These are phyloP conservation scores for Phytophthora lateralis DNA, from an alignment of 352 stramenopile species.

Conservation along the genomic window DNA sequence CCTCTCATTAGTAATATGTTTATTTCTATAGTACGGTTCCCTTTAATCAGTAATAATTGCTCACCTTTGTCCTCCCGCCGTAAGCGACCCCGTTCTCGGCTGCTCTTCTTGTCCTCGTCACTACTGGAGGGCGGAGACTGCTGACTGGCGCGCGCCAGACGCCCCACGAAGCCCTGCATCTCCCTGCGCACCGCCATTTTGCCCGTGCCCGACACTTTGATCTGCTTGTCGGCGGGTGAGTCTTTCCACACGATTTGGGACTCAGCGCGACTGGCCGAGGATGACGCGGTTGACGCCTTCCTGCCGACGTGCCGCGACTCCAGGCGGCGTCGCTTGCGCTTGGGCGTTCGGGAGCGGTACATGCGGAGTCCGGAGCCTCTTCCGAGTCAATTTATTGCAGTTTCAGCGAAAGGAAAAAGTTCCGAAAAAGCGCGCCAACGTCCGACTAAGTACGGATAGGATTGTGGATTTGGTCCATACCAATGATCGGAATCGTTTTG, in stretches of 20 bases:
- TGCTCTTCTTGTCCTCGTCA: constrained; percentile 16
- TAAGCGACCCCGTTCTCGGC: constrained; percentile 9
- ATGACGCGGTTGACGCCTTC: background rate
- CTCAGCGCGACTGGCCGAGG: constrained; percentile 25
- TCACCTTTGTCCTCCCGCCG: constrained; percentile 29
- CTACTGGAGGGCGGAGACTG: constrained; percentile 37
- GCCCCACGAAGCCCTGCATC: constrained; percentile 74
- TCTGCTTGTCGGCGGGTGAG: constrained; percentile 80
- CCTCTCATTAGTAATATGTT: constrained; percentile 15
- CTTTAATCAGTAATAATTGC: background rate
- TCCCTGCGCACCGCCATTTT: constrained; percentile 70
- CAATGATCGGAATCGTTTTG: too few species aligned
- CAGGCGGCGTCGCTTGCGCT: constrained; percentile 61
- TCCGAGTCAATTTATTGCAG: background rate
- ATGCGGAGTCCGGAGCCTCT: constrained; percentile 4
- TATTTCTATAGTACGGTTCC: constrained; percentile 8
- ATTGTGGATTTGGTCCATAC: too few species aligned
- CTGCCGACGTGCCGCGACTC: constrained; percentile 33
- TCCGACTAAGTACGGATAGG: too few species aligned
- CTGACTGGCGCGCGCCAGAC: constrained; percentile 59
- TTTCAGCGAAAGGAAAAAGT: background rate
- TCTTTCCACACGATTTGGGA: constrained; percentile 82
- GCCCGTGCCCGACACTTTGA: constrained; percentile 70
- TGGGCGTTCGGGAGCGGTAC: constrained; percentile 36
- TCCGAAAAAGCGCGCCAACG: too few species aligned